Conservation (phyloP, 306 rosid genomes). For the Gastrolobium bilobum region DNA sequence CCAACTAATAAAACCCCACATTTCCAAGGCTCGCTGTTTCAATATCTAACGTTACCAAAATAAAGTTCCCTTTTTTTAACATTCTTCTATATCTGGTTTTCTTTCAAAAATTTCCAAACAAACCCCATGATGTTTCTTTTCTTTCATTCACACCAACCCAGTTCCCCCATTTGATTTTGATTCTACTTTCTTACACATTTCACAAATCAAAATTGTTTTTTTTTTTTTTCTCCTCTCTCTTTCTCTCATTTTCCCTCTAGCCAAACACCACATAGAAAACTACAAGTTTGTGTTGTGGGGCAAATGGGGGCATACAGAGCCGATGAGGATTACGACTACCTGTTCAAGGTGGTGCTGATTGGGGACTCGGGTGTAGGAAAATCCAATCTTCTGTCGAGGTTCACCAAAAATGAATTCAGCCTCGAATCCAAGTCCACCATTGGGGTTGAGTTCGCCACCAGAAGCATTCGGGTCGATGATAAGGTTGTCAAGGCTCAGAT, state of each 20-base stretch:
- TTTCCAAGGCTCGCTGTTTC: conserved; percentile 35
- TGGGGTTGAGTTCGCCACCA: conserved; percentile 90
- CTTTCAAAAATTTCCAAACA: background rate
- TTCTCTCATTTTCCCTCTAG: conserved; percentile 22
- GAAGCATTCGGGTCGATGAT: conserved; percentile 83
- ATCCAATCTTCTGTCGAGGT: conserved; percentile 82
- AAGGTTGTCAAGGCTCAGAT: conserved; percentile 94
- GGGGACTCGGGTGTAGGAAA: conserved; percentile 91
- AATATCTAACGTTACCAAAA: conserved; percentile 3
- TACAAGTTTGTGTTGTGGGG: conserved; percentile 17
- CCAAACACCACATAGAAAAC: conserved; percentile 13
- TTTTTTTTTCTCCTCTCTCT: background rate
- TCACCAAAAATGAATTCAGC: conserved; percentile 82
- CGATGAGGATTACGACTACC: conserved; percentile 88
- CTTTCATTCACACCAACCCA: conserved; percentile 36
- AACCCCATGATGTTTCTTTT: background rate
- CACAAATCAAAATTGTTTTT: background rate
- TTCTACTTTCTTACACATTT: background rate
- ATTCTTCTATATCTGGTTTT: conserved; percentile 43
- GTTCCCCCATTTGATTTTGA: background rate
- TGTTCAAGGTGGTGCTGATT: conserved; percentile 87
- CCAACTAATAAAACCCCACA: conserved; percentile 32
- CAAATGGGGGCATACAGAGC: conserved; percentile 83
- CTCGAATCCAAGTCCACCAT: conserved; percentile 90
- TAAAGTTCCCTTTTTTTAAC: conserved; percentile 38